Evolutionary conservation across 2,329 filamentous ascomycete species (phyloP).

Genomic region (Beauveria bassiana): DNA sequence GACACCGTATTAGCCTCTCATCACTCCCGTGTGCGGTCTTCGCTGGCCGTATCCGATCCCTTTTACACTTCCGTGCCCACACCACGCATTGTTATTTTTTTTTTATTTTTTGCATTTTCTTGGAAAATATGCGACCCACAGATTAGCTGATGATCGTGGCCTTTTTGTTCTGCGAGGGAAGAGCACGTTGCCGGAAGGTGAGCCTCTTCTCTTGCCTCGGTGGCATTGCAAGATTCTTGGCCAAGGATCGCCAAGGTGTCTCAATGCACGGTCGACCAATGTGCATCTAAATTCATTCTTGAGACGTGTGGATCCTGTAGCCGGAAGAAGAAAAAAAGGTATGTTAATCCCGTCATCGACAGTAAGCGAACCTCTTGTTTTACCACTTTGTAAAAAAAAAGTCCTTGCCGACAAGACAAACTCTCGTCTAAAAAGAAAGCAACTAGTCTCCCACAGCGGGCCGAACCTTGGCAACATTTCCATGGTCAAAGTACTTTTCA

Average conservation of each 20-base stretch:
- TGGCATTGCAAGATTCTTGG: neutral
- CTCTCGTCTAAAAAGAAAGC: slow-evolving; percentile 2
- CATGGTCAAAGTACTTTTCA: neutral
- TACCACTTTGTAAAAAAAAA: neutral
- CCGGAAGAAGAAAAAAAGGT: neutral
- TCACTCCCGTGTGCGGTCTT: neutral
- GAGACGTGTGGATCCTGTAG: neutral
- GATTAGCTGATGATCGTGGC: neutral
- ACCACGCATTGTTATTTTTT: neutral
- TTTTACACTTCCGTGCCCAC: neutral
- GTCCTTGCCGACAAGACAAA: neutral
- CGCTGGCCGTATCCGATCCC: neutral
- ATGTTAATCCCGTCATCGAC: neutral
- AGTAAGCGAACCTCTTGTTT: neutral
- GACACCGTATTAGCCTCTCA: neutral
- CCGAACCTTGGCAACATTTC: neutral
- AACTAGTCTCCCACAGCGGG: neutral
- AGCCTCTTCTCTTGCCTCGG: neutral
- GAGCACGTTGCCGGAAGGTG: neutral
- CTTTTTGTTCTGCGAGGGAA: neutral
- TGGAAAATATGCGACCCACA: neutral
- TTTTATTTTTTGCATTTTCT: neutral
- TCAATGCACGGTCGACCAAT: neutral
- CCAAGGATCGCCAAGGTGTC: neutral
- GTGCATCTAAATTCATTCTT: neutral